Evolutionary conservation across 345 rosid genomes (phyloP).

Genomic region (Linum tenue): DNA sequence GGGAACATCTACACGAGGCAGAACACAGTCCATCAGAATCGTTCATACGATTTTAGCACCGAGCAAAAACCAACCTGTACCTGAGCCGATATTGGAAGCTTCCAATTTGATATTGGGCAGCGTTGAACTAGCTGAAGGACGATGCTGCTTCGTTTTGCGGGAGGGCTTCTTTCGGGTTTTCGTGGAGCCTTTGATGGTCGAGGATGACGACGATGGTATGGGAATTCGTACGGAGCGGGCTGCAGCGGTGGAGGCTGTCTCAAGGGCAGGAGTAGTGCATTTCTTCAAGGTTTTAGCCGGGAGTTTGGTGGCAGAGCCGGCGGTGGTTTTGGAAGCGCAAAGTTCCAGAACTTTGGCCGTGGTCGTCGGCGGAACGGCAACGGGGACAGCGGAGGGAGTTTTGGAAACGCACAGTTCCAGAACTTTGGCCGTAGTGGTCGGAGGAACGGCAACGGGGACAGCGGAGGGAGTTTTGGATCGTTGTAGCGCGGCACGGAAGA

Average conservation of each 20-base stretch:
- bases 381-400: not conserved
- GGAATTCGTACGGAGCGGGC: not conserved
- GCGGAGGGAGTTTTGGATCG: constrained; percentile 1
- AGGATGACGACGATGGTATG: not conserved
- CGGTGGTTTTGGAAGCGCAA: too few relatives aligned
- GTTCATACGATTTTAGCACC: too few relatives aligned
- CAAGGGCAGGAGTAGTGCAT: too few relatives aligned
- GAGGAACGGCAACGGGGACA: not conserved
- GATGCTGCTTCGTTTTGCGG: not conserved
- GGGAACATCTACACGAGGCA: not conserved
- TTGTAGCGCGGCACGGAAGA: constrained; percentile 19
- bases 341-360: too few relatives aligned
- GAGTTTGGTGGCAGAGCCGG: not conserved
- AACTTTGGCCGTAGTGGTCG: not conserved
- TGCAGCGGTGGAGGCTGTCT: constrained; percentile 11
- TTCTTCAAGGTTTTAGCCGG: not conserved
- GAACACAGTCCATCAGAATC: not conserved
- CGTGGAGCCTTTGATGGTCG: not conserved
- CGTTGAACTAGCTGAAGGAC: not conserved
- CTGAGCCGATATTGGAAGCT: constrained; percentile 11
- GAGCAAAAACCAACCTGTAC: constrained; percentile 11
- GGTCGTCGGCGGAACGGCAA: not conserved
- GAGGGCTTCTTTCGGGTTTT: constrained; percentile 2
- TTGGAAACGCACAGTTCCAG: not conserved
- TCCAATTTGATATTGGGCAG: constrained; percentile 7